These are phyloP conservation scores for Phytophthora pinifolia DNA, from an alignment of 352 stramenopile species.

Conservation along the genomic window DNA sequence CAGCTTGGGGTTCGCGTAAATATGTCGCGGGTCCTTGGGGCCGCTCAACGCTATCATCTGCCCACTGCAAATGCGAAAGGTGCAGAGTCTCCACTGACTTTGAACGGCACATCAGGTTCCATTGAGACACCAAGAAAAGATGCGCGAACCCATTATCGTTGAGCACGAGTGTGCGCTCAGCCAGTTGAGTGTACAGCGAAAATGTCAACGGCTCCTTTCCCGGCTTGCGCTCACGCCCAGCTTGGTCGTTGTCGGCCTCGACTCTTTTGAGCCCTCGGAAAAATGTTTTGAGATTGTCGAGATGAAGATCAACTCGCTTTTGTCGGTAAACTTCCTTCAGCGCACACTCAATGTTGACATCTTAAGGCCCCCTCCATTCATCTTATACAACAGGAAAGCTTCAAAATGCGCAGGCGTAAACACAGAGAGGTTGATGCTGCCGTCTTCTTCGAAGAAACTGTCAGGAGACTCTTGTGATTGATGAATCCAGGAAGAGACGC, in stretches of 20 bases:
- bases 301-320: slow-evolving; percentile 1
- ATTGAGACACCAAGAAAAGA: slow-evolving; percentile 12
- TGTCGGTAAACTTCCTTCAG: slow-evolving; percentile 11
- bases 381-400: slow-evolving; percentile 14
- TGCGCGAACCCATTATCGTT: slow-evolving; percentile 4
- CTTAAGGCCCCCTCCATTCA: slow-evolving; percentile 7
- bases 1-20: not conserved
- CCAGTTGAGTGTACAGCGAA: slow-evolving; percentile 1
- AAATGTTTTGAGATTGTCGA: slow-evolving; percentile 12
- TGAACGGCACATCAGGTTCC: slow-evolving; percentile 13
- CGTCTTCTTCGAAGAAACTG: slow-evolving; percentile 1
- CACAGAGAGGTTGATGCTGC: not conserved
- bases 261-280: slow-evolving; percentile 8
- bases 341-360: slow-evolving; percentile 7
- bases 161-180: not conserved
- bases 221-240: not conserved
- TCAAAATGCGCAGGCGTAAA: slow-evolving; percentile 12
- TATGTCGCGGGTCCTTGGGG: not conserved
- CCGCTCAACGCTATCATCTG: not conserved
- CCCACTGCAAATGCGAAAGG: too few species aligned
- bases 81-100: not conserved
- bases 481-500: slow-evolving; percentile 4
- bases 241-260: slow-evolving; percentile 10
- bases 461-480: not conserved
- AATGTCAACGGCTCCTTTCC: slow-evolving; percentile 8